phyloP scores from a whole-genome alignment of 2,329 filamentous ascomycete genomes.

The Diplodia corticola region DNA sequence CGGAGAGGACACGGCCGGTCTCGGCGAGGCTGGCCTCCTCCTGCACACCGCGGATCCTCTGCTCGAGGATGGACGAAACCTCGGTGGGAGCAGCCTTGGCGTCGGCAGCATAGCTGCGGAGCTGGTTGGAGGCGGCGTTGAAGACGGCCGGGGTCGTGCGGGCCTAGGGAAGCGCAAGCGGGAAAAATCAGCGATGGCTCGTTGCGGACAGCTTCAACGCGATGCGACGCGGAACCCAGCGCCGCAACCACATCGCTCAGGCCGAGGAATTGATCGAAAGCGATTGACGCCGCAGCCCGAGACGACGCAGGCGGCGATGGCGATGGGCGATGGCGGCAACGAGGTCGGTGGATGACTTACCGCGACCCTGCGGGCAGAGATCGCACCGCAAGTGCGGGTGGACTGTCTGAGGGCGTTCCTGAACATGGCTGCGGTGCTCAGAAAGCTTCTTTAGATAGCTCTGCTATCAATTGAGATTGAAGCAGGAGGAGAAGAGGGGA shows the following conservation, averaged over 20 bases:
- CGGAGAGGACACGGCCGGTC: conserved; percentile 97
- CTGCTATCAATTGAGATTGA: conserved; percentile 48
- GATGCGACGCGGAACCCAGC: background rate
- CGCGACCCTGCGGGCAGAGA: conserved; percentile 84
- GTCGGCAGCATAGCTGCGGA: conserved; percentile 87
- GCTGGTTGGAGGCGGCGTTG: conserved; percentile 69
- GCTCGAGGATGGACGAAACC: conserved; percentile 98
- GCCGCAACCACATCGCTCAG: background rate
- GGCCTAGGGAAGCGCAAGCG: conserved; percentile 58
- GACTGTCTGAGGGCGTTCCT: conserved; percentile 97
- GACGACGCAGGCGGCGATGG: conserved; percentile 47
- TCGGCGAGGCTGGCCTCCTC: conserved; percentile 96
- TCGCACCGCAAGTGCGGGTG: conserved; percentile 89
- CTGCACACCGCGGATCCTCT: conserved; percentile 97
- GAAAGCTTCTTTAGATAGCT: conserved; percentile 43
- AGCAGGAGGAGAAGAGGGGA: conserved; percentile 42
- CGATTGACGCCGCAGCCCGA: conserved; percentile 33
- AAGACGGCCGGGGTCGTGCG: conserved; percentile 81
- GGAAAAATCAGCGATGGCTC: conserved; percentile 52
- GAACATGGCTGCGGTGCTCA: conserved; percentile 72
- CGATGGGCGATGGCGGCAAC: conserved; percentile 42
- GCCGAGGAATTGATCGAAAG: background rate
- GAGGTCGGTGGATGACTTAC: conserved; percentile 67
- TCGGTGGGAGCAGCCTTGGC: conserved; percentile 95
- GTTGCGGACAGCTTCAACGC: conserved; percentile 34